Base-by-base conservation (phyloP, 2,329 filamentous ascomycete species). In the Leptodontidium sp. region DNA sequence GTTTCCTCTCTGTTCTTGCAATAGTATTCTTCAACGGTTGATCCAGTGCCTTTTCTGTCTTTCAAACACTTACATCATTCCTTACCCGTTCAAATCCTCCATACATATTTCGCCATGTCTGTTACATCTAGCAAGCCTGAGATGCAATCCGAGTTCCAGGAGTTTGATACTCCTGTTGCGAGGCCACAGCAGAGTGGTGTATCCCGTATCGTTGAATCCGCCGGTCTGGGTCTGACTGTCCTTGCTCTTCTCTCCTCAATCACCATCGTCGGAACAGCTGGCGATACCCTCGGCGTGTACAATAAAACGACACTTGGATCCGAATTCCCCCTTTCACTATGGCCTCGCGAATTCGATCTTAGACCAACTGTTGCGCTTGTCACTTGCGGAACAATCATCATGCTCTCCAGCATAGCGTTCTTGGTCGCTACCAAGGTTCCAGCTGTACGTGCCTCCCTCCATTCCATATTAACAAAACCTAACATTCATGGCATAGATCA, bases 261-360 rank as follows among this genome's bases (percentile, higher is more conserved):
- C 72, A 83, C 81, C 21, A 81, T 87, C 63, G 78, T 90, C 8
- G 87, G 84, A 32, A 81, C 88, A 12, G 83, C 87, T 2, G 85
- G 82, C 72, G 82, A 89, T 75, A 82, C 85, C 6, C 78, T 90
- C 52, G 77, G 81, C 38, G 84, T 87, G 47, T 90, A 88, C 79
- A 82, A 87, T 72, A 79, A 79, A 35, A 90, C 88, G 1, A 82
- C 84, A 17, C 74, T 84, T 0, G 75, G 76, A 21, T 79, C 82
- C n/a, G 81, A 83, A 57, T 86, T 81, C 73, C 74, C 84, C 26
- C 81, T 90, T 21, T 81, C 87, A 0, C 75, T 90, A 61, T 90
- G 88, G 88, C 88, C 88, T 0, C 78, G 81, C 15, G 78, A 84
- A 38, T 87, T 90, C 74, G 84, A 90, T 75, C 75, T 88, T 43